A percentile compares a stretch with the other conserved stretches of the same genome.
These are phyloP conservation scores for Platanthera guangdongensis DNA, from an alignment of 106 monocot genomes.

Conservation along the genomic window DNA sequence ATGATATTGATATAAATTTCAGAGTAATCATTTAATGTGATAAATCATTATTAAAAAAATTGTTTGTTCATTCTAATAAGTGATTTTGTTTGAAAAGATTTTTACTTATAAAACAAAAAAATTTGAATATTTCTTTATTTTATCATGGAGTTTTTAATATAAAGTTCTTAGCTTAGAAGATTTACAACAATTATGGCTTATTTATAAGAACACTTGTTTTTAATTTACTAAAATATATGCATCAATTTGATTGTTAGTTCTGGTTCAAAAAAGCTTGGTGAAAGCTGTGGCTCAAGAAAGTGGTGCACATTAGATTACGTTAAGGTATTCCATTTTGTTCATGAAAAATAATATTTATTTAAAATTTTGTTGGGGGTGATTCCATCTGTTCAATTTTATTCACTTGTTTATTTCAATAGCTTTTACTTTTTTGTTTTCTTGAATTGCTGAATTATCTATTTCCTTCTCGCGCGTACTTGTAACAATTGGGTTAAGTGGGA, in stretches of 20 bases:
- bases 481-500: too few relatives aligned
- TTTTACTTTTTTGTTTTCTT: neutral
- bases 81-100: neutral
- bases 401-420: neutral
- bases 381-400: neutral
- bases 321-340: constrained; percentile 41
- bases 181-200: neutral
- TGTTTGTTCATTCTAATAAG: neutral
- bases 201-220: neutral
- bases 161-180: neutral
- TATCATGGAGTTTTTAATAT: neutral
- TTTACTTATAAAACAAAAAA: neutral
- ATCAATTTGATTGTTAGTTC: neutral
- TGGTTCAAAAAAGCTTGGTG: constrained; percentile 73
- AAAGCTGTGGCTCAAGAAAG: constrained; percentile 78
- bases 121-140: neutral
- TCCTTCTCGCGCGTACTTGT: too few relatives aligned
- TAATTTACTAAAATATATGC: neutral
- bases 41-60: neutral
- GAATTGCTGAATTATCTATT: neutral
- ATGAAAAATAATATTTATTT: neutral
- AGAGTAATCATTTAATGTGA: neutral
- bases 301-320: constrained; percentile 72
- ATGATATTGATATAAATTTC: neutral
- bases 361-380: neutral